Base-by-base conservation (phyloP, 2,329 filamentous ascomycete species). In the Fonsecaea nubica region DNA sequence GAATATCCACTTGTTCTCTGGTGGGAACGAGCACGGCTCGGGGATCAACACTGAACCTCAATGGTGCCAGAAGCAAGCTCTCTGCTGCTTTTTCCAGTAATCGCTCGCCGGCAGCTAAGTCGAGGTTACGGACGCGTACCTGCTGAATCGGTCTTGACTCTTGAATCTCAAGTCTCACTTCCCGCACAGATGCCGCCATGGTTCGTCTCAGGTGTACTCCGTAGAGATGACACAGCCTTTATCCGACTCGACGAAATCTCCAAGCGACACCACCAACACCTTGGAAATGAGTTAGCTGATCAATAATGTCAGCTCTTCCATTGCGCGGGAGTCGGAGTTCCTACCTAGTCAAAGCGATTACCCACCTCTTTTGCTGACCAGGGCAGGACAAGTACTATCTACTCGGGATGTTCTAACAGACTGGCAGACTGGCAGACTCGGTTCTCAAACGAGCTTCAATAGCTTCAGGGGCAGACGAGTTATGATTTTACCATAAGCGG, bases 1-100 rank as follows among this genome's bases (percentile, higher is more conserved):
- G 57, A 59, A 21, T 2, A 36, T 48, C 45, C 57, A 36, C 38
- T 59, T 33, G 33, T 59, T 30, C 57, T 18, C 40, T 50, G 30
- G 57, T 50, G 40, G 38, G 36, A 45, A 18, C 35, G 57, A 48
- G 9, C 32, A 57, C 35, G 56, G 25, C 21, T 32, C 56, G 38
- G 56, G 40, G 56, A 33, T 25, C 25, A 50, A 8, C 2, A 13
- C 13, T 50, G 45, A 12, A 50, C 45, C 18, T 50, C 45, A 21
- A 50, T 50, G 45, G 45, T 50, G 18, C 18, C 45, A 50, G 25
- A 50, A 50, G 45, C 21, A 50, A 50, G 10, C 45, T 25, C 45
- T 21, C 45, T 7, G 18, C 18, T 50, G 18, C 18, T 50, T 10
- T 9, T 50, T 50, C 15, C 18, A 12, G 45, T 25, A 50, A 50